A percentile compares a stretch with the other conserved stretches of the same genome.
Conservation (phyloP, 441 rosid species). For the Aleurites moluccanus region DNA sequence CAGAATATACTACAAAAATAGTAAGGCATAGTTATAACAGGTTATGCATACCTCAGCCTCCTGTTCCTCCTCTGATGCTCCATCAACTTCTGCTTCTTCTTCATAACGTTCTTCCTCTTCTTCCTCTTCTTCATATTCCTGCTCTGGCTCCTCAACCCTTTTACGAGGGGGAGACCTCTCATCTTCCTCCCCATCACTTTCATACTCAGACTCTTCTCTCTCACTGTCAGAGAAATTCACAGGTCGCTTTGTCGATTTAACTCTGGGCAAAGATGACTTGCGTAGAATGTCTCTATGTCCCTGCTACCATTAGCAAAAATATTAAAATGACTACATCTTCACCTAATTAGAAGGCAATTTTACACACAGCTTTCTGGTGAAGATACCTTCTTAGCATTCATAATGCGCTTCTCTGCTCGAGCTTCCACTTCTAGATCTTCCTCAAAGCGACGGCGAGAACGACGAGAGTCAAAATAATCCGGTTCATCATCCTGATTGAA, state of each 20-base stretch:
- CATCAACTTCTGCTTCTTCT: constrained; percentile 55
- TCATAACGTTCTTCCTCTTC: constrained; percentile 64
- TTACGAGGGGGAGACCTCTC: constrained; percentile 58
- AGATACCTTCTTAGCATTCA: constrained; percentile 92
- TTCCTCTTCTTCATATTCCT: constrained; percentile 77
- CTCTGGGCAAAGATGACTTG: constrained; percentile 53
- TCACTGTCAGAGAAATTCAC: constrained; percentile 83
- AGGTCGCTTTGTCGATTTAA: constrained; percentile 64
- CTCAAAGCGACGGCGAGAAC: constrained; percentile 73
- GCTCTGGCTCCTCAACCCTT: constrained; percentile 71
- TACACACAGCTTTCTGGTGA: background rate
- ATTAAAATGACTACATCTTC: constrained; percentile 14
- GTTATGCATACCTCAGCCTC: constrained; percentile 58
- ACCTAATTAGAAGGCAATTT: background rate
- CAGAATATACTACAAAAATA: background rate
- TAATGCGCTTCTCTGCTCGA: constrained; percentile 78
- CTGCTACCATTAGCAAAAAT: constrained; percentile 38
- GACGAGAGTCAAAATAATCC: constrained; percentile 78
- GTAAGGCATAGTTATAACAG: background rate
- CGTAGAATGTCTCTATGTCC: constrained; percentile 63
- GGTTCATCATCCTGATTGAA: constrained; percentile 72
- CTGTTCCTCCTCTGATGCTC: constrained; percentile 76
- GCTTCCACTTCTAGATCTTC: constrained; percentile 95
- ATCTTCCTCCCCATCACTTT: constrained; percentile 82
- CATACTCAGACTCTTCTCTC: constrained; percentile 93